Conservation (phyloP, 169 alveolate species). For the Plasmodium knowlesi region DNA sequence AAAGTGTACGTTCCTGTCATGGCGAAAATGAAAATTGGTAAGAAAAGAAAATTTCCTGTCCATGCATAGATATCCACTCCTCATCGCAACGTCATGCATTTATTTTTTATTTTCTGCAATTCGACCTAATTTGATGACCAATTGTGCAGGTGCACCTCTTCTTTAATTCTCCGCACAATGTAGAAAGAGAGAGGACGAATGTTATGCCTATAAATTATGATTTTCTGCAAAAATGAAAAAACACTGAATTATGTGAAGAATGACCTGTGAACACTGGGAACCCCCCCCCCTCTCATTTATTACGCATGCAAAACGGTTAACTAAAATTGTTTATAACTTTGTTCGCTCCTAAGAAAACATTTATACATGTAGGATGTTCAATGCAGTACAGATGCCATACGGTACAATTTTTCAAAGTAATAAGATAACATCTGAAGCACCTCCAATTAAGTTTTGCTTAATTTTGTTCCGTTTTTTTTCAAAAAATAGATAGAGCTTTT, state of each 20-base stretch:
- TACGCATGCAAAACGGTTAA: neutral
- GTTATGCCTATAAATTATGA: neutral
- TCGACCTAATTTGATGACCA: neutral
- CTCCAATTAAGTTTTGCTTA: neutral
- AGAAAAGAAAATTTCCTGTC: neutral
- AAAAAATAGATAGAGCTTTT: neutral
- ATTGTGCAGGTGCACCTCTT: neutral
- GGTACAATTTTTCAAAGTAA: neutral
- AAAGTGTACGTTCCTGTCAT: neutral
- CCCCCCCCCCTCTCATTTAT: neutral
- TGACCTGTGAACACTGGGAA: neutral
- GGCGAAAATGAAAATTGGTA: neutral
- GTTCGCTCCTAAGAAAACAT: neutral
- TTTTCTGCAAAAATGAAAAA: neutral
- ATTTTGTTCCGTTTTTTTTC: neutral
- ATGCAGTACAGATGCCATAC: neutral
- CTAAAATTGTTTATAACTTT: neutral
- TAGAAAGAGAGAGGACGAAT: neutral
- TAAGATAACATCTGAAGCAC: neutral
- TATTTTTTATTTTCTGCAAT: neutral
- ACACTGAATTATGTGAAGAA: neutral
- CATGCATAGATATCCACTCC: neutral
- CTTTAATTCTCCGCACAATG: neutral
- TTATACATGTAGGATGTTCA: slow-evolving; percentile 4
- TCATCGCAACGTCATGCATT: neutral